Evolutionary conservation across 306 rosid genomes (phyloP).

Genomic region (Casuarina cunninghamiana): DNA sequence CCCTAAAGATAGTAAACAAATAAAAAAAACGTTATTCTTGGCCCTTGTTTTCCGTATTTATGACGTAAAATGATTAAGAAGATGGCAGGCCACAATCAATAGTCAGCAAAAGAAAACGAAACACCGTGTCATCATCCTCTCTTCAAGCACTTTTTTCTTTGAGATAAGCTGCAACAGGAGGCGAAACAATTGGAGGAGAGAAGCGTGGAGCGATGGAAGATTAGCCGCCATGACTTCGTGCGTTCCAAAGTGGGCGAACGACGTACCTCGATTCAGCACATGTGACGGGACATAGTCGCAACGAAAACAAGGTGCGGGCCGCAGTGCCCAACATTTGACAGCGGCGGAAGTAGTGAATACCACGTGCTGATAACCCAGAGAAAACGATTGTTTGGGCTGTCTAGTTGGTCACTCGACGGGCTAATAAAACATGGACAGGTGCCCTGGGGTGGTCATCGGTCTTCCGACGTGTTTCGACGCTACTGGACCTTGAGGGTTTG

Average conservation of each 20-base stretch:
- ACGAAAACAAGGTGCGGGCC: constrained; percentile 10
- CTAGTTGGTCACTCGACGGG: background rate
- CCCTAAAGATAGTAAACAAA: too few relatives aligned
- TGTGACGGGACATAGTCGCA: constrained; percentile 8
- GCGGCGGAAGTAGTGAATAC: background rate
- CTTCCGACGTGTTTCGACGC: background rate
- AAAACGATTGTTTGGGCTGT: background rate
- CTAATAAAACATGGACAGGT: background rate
- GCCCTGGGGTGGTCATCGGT: background rate
- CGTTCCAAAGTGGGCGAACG: background rate
- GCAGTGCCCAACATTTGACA: background rate
- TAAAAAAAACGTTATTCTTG: too few relatives aligned
- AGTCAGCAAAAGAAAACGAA: too few relatives aligned
- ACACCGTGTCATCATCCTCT: too few relatives aligned
- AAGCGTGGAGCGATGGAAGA: background rate
- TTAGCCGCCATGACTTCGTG: constrained; percentile 15
- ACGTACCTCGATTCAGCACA: constrained; percentile 9
- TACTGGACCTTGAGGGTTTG: background rate
- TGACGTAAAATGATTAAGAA: too few relatives aligned
- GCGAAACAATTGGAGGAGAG: too few relatives aligned
- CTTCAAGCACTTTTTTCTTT: too few relatives aligned
- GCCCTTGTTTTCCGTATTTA: too few relatives aligned
- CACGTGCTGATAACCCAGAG: constrained; percentile 10
- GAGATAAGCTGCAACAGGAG: too few relatives aligned
- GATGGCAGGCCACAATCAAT: too few relatives aligned